These are phyloP conservation scores for Nitzschia sp. DNA, from an alignment of 108 stramenopile species.

Conservation along the genomic window DNA sequence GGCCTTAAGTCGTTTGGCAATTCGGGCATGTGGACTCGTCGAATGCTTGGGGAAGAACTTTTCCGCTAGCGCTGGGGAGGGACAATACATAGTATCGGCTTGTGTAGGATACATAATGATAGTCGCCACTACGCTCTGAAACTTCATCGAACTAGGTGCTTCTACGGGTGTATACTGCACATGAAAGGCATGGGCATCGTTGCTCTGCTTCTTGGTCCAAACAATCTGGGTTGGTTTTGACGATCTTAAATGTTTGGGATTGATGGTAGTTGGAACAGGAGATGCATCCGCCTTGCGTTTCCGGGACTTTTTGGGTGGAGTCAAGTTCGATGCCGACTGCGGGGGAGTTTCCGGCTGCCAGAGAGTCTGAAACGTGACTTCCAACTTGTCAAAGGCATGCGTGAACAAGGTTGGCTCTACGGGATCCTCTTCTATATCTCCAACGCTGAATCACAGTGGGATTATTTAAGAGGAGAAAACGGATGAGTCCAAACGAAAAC, in stretches of 20 bases:
- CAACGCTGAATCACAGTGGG: no score
- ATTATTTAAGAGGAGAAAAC: no score
- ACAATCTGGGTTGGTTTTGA: constrained; percentile 31
- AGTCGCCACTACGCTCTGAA: constrained; percentile 52
- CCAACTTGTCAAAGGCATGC: constrained; percentile 74
- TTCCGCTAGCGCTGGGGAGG: constrained; percentile 51
- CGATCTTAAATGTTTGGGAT: constrained; percentile 22
- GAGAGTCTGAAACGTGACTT: constrained; percentile 60
- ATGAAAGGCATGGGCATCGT: constrained; percentile 68
- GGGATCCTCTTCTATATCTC: constrained; percentile 55
- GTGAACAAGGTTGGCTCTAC: constrained; percentile 66
- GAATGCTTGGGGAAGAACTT: constrained; percentile 58
- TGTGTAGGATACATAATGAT: constrained; percentile 44
- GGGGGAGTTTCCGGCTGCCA: constrained; percentile 29
- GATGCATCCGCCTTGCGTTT: constrained; percentile 36
- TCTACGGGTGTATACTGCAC: constrained; percentile 41
- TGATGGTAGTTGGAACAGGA: constrained; percentile 11
- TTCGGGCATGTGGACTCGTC: neutral
- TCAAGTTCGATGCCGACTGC: neutral
- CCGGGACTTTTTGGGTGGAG: constrained; percentile 35
- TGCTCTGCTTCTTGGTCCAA: constrained; percentile 38
- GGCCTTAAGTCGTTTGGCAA: constrained; percentile 20
- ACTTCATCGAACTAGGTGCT: constrained; percentile 37
- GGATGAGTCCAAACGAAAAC: no score
- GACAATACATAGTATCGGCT: constrained; percentile 42